phyloP scores from a whole-genome alignment of 805 yeast genomes.

The Millerago galiae region DNA sequence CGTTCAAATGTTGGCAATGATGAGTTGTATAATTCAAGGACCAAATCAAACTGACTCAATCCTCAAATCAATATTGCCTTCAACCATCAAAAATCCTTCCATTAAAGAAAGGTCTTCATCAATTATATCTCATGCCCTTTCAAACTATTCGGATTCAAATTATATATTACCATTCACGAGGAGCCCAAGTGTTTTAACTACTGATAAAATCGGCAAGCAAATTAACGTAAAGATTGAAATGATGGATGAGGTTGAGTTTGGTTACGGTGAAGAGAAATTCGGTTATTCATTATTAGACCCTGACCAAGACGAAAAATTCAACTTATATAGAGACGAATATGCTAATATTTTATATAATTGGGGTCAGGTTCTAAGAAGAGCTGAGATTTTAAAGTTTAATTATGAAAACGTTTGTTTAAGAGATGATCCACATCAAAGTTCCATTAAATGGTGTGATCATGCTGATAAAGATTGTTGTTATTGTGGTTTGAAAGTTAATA shows the following conservation, averaged over 20 bases:
- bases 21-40: conserved; percentile 56
- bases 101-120: conserved; percentile 10
- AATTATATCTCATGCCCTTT: conserved; percentile 11
- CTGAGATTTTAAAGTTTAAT: conserved; percentile 71
- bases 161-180: conserved; percentile 20
- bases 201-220: conserved; percentile 12
- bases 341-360: conserved; percentile 72
- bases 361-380: conserved; percentile 78
- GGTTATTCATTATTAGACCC: conserved; percentile 34
- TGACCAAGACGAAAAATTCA: conserved; percentile 20
- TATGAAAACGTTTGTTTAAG: conserved; percentile 22
- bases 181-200: conserved; percentile 19
- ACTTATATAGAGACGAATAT: conserved; percentile 56
- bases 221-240: conserved; percentile 38
- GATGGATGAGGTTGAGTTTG: conserved; percentile 32
- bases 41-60: conserved; percentile 3
- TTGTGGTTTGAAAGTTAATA: conserved; percentile 56
- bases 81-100: background rate
- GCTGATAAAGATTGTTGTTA: conserved; percentile 45
- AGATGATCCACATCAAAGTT: conserved; percentile 26
- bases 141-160: conserved; percentile 19
- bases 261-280: conserved; percentile 27
- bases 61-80: background rate
- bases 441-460: conserved; percentile 23
- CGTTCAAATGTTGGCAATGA: conserved; percentile 86